A percentile compares a stretch with the other conserved stretches of the same genome.
These are phyloP conservation scores for Colletotrichum tabaci DNA, from an alignment of 2,329 filamentous ascomycete species.

Conservation along the genomic window DNA sequence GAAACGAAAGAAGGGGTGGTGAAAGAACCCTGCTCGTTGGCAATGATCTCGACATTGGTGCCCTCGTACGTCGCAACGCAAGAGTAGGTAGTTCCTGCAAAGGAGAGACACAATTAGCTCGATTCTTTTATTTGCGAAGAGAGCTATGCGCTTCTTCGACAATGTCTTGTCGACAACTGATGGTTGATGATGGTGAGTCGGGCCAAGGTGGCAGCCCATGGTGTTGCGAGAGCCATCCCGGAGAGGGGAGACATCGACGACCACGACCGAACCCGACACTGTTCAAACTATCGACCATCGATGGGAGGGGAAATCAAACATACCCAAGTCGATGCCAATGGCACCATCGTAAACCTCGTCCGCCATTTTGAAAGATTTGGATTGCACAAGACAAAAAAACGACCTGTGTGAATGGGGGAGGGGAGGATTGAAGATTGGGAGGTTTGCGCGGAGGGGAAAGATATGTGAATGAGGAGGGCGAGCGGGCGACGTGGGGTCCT, in stretches of 20 bases:
- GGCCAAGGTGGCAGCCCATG: neutral
- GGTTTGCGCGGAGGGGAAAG: conserved; percentile 41
- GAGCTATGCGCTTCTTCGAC: neutral
- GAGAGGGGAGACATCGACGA: conserved; percentile 21
- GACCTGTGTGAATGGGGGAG: conserved; percentile 44
- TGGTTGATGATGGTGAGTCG: conserved; percentile 11
- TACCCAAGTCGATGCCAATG: conserved; percentile 99
- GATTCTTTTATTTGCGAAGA: conserved; percentile 10
- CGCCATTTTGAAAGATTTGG: conserved; percentile 78
- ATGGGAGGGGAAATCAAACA: conserved; percentile 52
- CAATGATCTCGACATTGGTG: conserved; percentile 99
- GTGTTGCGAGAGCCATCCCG: neutral
- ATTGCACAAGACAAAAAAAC: conserved; percentile 43
- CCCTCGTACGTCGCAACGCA: conserved; percentile 99
- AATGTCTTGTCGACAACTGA: neutral
- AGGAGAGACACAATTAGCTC: conserved; percentile 44
- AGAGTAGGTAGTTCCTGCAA: conserved; percentile 96
- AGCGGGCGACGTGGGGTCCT: conserved; percentile 42
- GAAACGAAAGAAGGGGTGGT: conserved; percentile 99
- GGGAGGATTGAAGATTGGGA: conserved; percentile 42
- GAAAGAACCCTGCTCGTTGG: conserved; percentile 99
- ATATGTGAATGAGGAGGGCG: conserved; percentile 38
- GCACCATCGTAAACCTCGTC: conserved; percentile 99
- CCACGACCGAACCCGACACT: conserved; percentile 31
- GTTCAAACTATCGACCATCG: conserved; percentile 36